Conservation (phyloP, 1,284 basidiomycete species). For the Puccinia coronata region DNA sequence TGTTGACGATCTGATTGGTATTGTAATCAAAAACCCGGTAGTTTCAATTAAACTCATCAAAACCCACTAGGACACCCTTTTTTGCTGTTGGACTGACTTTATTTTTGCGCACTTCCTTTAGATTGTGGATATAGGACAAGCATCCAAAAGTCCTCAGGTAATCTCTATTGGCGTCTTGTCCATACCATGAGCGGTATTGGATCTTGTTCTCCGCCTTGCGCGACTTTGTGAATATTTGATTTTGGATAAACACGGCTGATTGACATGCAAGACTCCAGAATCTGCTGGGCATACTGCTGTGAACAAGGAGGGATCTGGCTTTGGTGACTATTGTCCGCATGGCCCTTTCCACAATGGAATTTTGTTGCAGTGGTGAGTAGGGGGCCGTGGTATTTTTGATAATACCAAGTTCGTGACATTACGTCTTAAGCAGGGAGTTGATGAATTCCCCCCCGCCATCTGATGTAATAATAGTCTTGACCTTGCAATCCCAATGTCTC, state of each 20-base stretch:
- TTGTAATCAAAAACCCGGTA: neutral
- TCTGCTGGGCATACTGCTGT: neutral
- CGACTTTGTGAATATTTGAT: constrained; percentile 9
- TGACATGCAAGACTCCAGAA: neutral
- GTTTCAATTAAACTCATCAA: neutral
- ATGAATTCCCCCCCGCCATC: constrained; percentile 28
- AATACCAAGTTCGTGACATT: neutral
- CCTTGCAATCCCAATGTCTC: constrained; percentile 11
- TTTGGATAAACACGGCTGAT: neutral
- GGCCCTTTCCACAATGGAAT: neutral
- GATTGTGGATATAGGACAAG: constrained; percentile 3
- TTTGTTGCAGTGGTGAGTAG: constrained; percentile 31
- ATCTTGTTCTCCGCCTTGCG: neutral
- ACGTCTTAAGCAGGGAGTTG: neutral
- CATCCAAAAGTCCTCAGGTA: constrained; percentile 25
- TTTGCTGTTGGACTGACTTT: neutral
- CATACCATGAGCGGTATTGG: neutral
- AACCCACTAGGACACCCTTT: constrained; percentile 4
- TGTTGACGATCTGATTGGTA: neutral
- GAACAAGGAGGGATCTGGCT: neutral
- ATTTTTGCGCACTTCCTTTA: neutral
- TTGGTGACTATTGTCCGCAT: constrained; percentile 11
- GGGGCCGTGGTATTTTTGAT: constrained; percentile 2
- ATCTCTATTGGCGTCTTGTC: neutral
- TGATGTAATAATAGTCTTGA: constrained; percentile 22